Base-by-base conservation (phyloP, 2,329 filamentous ascomycete species). In the Neonectria punicea region DNA sequence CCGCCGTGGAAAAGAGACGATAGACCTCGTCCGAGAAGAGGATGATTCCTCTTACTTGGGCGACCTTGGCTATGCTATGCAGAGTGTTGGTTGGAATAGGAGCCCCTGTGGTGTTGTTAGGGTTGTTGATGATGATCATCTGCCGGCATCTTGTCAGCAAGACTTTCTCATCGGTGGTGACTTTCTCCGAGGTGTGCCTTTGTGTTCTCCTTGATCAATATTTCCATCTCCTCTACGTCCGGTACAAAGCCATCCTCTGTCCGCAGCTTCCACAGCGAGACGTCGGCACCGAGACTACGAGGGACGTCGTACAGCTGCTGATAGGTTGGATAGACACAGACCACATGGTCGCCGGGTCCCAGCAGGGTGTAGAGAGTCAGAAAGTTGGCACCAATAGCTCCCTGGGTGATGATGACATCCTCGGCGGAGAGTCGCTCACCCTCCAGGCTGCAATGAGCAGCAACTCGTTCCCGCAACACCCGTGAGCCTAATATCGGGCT, bases 271-370 rank as follows among this genome's bases (percentile, higher is more conserved):
- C 93, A 97, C 11, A 95, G 77, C 46, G 89, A 89, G 16, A 97
- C 91, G 63, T 93, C 87, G 1, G 92, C 93, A 0, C 93, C 93
- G 5, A 97, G 80, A 41, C 89, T 91, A 69, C 85, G 84, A 0
- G 93, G 93, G 1, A 97, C 87, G 10, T 89, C 83, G 75, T 95
- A 96, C 1, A 97, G 85, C 73, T 96, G 93, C 77, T 96, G 92
- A 73, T 96, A 97, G 1, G 93, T 95, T 13, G 94, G 93, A 75
- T 94, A 93, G 63, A 96, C 92, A 74, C 92, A 96, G 63, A 97
- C 86, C 51, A 95, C 91, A 83, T 97, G 93, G 75, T 97, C 93
- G 1, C 90, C 92, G 0, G 89, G 87, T 0, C 88, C 87, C 2
- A 96, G 76, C 7, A 96, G 82, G 1, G 90, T 84, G 77, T 94